Conservation (phyloP, 2,329 filamentous ascomycete genomes). For the Fusarium stilboides region DNA sequence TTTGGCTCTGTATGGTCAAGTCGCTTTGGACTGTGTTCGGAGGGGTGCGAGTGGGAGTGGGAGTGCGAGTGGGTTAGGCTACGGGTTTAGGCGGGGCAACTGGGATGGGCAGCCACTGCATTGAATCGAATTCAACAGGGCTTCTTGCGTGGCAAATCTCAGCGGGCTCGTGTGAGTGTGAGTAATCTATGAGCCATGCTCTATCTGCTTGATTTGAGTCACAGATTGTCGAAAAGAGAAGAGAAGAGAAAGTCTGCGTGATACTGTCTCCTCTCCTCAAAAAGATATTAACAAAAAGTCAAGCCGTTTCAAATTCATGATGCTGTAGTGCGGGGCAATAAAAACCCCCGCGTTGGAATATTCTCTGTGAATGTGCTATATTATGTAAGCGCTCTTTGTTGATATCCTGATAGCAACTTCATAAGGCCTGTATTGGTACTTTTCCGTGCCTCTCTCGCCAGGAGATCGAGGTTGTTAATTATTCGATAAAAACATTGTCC, state of each 20-base stretch:
- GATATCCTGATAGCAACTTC: background rate
- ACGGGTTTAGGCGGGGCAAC: slow-evolving; percentile 46
- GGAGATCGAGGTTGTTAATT: too few species aligned
- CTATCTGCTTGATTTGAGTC: slow-evolving; percentile 12
- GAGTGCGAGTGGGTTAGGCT: slow-evolving; percentile 33
- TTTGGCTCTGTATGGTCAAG: slow-evolving; percentile 38
- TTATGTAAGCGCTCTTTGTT: slow-evolving; percentile 46
- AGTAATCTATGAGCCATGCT: slow-evolving; percentile 39
- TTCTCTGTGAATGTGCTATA: slow-evolving; percentile 50
- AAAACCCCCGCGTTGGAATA: slow-evolving; percentile 16
- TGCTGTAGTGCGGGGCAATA: slow-evolving; percentile 32
- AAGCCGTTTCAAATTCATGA: slow-evolving; percentile 8
- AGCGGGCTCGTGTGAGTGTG: slow-evolving; percentile 25
- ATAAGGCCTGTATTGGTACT: too few species aligned
- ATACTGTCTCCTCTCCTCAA: background rate
- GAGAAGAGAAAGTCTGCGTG: background rate
- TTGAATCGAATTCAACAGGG: slow-evolving; percentile 20
- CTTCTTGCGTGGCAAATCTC: slow-evolving; percentile 49
- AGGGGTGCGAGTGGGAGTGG: slow-evolving; percentile 10
- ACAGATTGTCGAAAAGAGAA: background rate
- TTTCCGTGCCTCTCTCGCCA: too few species aligned
- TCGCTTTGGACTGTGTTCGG: slow-evolving; percentile 15
- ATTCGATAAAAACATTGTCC: too few species aligned
- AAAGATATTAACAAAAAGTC: slow-evolving; percentile 6
- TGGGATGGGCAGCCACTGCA: slow-evolving; percentile 24